Percentiles rank a stretch among this genome's conserved stretches.
Conservation (phyloP, 306 rosid genomes). For the Pachyrhizus erosus region DNA sequence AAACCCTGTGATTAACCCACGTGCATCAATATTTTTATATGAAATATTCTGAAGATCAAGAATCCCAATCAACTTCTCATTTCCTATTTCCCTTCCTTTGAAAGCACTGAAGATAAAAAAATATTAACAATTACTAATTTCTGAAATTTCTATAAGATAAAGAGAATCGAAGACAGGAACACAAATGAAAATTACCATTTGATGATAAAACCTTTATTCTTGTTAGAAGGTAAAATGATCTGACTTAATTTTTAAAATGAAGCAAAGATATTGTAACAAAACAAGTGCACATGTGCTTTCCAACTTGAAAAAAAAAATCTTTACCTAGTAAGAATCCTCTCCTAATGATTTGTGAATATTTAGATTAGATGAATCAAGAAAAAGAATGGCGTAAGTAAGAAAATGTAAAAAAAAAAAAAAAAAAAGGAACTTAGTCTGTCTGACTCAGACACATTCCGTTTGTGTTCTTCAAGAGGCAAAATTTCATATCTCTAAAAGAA, state of each 20-base stretch:
- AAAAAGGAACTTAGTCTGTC: too few species aligned
- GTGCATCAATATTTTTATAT: conserved; percentile 76
- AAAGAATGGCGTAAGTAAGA: neutral
- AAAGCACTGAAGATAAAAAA: conserved; percentile 57
- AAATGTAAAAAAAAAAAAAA: neutral
- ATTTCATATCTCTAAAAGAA: neutral
- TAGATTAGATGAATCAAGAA: too few species aligned
- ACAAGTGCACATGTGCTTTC: neutral
- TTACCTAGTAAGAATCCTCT: neutral
- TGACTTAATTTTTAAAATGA: neutral
- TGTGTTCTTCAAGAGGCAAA: neutral
- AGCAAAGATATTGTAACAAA: neutral
- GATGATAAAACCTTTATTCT: neutral
- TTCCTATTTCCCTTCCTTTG: conserved; percentile 81
- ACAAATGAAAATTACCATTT: neutral
- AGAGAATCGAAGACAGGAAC: conserved; percentile 3
- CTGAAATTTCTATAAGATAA: neutral
- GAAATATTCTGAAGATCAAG: conserved; percentile 74
- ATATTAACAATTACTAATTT: neutral
- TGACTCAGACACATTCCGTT: neutral
- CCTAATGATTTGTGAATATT: neutral
- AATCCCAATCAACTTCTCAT: conserved; percentile 78
- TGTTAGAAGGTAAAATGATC: neutral
- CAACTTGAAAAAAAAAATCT: neutral
- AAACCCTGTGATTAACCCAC: conserved; percentile 85